A percentile compares a stretch with the other conserved stretches of the same genome.
Conservation (phyloP, 768 basidiomycete genomes). For the Lactarius quietus region DNA sequence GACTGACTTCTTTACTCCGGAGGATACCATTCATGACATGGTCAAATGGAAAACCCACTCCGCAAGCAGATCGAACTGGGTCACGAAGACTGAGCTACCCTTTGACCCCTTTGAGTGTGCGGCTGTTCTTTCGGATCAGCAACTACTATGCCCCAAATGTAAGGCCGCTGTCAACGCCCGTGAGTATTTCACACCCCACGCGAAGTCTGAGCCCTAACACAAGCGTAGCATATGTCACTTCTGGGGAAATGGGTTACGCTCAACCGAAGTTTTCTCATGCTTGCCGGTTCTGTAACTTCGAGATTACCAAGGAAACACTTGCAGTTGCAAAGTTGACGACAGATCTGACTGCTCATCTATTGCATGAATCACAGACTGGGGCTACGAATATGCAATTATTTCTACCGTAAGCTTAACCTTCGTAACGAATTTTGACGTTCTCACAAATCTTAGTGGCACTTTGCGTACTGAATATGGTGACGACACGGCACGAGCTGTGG, state of each 20-base stretch:
- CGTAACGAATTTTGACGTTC: neutral
- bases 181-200: conserved; percentile 28
- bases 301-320: conserved; percentile 42
- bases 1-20: neutral
- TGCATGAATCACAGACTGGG: conserved; percentile 26
- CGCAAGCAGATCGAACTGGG: conserved; percentile 24
- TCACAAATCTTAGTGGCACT: conserved; percentile 1
- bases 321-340: conserved; percentile 42
- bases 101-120: conserved; percentile 39
- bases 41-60: conserved; percentile 22
- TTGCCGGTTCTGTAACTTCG: conserved; percentile 40
- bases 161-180: conserved; percentile 31
- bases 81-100: conserved; percentile 24
- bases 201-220: conserved; percentile 14
- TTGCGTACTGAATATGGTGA: conserved; percentile 11
- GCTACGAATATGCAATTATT: conserved; percentile 25
- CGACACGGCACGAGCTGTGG: conserved; percentile 4
- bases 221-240: conserved; percentile 39
- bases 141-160: conserved; percentile 37
- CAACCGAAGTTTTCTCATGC: conserved; percentile 39
- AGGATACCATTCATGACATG: conserved; percentile 28
- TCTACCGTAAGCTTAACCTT: conserved; percentile 37
- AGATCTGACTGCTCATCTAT: conserved; percentile 34
- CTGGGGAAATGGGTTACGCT: conserved; percentile 44
- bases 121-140: conserved; percentile 27